Evolutionary conservation across 1,284 basidiomycete species (phyloP), one percentile per base, ranked within the genome.

Genomic region (Chalciporus sp.): DNA sequence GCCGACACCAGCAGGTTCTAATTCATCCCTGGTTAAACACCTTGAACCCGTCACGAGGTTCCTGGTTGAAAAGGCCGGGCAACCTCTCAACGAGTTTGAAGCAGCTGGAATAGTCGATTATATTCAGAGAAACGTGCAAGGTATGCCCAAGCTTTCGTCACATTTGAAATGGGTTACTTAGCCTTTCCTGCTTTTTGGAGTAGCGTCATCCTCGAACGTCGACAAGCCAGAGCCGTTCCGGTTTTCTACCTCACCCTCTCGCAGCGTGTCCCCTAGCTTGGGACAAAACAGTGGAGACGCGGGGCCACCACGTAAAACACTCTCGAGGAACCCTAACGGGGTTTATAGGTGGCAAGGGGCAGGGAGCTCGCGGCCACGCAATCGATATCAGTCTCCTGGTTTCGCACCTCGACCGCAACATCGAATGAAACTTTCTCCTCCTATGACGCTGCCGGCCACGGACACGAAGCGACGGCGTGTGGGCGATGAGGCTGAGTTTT

Each of bases 291-390:
- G 42, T 35, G 49, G 49, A 26, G 57, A 53, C 53, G 27, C 46
- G 2, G 58, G 66, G 23, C 64, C 74, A 14, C 72, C 81, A 7
- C 74, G 75, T 20, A 84, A 79, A 64, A 82, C 77, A 11, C 71
- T 90, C 9, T 63, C 76, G n/a, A 80, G 74, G 66, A 90, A 90
- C 63, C 88, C 87, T 0, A 90, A 90, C 65, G 87, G 87, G 16
- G 63, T 72, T 27, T 86, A 86, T 67, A 76, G 77, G 51, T 88
- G 84, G 84, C 78, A 83, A 59, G 88, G 88, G 29, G 84, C 74
- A 39, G 86, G 87, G 37, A 87, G 85, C 61, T 80, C 88, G 9
- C 83, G 80, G 56, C 72, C 78, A 8, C 78, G 79, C 52, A 88
- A 86, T 66, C 82, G 86, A 40, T 86, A 83, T 63, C 77, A 81